Conservation (phyloP, 2,329 filamentous ascomycete species). For the Dactylellina leptospora region DNA sequence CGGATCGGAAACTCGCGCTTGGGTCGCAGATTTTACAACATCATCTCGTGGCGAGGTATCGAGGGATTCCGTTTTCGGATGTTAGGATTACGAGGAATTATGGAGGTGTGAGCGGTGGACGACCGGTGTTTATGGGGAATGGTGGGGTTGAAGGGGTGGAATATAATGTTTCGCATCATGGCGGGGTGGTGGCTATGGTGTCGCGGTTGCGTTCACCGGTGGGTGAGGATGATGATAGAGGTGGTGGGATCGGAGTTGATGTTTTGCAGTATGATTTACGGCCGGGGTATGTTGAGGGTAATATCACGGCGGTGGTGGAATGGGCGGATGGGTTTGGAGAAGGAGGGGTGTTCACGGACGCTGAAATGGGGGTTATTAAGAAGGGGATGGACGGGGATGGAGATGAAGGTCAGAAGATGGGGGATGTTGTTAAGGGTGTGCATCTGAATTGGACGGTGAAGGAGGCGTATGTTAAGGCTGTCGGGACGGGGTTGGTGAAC, state of each 20-base stretch:
- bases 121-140: constrained; percentile 31
- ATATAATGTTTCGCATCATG: constrained; percentile 57
- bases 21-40: constrained; percentile 57
- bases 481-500: constrained; percentile 56
- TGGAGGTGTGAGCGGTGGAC: constrained; percentile 29
- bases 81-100: constrained; percentile 46
- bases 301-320: constrained; percentile 43
- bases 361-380: constrained; percentile 50
- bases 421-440: constrained; percentile 51
- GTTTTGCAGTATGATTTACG: constrained; percentile 19
- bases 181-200: constrained; percentile 42
- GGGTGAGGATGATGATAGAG: constrained; percentile 19
- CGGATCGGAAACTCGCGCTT: constrained; percentile 55
- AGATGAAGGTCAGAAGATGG: neutral
- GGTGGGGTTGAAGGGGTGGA: constrained; percentile 38
- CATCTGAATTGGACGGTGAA: constrained; percentile 57
- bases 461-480: constrained; percentile 57
- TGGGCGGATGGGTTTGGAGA: constrained; percentile 51
- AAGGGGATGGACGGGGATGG: neutral
- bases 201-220: constrained; percentile 20
- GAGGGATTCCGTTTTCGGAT: constrained; percentile 35
- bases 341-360: constrained; percentile 54
- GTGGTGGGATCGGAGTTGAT: constrained; percentile 48
- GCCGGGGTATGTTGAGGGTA: constrained; percentile 50
- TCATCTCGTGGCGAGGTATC: constrained; percentile 46